Percentiles rank a stretch among this genome's conserved stretches.
These are phyloP conservation scores for Suillus lakei DNA, from an alignment of 768 basidiomycete genomes.

Conservation along the genomic window DNA sequence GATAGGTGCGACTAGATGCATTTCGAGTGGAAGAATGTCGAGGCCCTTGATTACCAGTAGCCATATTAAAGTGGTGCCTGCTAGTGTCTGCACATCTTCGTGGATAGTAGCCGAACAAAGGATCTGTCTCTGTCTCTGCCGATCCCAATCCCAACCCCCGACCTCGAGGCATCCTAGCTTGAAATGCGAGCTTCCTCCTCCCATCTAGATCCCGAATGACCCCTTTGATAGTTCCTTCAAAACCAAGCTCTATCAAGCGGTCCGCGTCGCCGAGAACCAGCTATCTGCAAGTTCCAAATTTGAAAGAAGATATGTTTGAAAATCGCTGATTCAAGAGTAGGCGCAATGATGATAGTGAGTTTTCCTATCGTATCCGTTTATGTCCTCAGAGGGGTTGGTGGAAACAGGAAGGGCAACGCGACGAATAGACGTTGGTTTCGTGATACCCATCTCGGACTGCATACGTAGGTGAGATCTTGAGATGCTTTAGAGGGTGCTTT, in stretches of 20 bases:
- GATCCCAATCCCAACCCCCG: no score
- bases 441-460: no score
- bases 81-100: slow-evolving; percentile 94
- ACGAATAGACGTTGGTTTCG: slow-evolving; percentile 90
- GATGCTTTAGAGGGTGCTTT: no score
- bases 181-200: slow-evolving; percentile 71
- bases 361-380: slow-evolving; percentile 81
- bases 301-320: slow-evolving; percentile 94
- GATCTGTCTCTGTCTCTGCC: no score
- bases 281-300: slow-evolving; percentile 93
- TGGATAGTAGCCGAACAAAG: slow-evolving; percentile 96
- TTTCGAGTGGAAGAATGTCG: slow-evolving; percentile 86
- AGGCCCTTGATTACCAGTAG: no score
- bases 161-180: no score
- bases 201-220: slow-evolving; percentile 90
- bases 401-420: slow-evolving; percentile 70
- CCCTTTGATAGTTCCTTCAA: slow-evolving; percentile 92
- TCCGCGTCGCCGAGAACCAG: slow-evolving; percentile 97
- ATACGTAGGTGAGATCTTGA: no score
- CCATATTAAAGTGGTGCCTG: no score
- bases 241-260: slow-evolving; percentile 85
- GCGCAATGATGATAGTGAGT: slow-evolving; percentile 91
- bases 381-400: slow-evolving; percentile 44
- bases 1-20: slow-evolving; percentile 68
- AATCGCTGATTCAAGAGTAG: slow-evolving; percentile 93